These are phyloP conservation scores for Vaccinium corymbosum DNA, from an alignment of 148 eudicot species.

Conservation along the genomic window DNA sequence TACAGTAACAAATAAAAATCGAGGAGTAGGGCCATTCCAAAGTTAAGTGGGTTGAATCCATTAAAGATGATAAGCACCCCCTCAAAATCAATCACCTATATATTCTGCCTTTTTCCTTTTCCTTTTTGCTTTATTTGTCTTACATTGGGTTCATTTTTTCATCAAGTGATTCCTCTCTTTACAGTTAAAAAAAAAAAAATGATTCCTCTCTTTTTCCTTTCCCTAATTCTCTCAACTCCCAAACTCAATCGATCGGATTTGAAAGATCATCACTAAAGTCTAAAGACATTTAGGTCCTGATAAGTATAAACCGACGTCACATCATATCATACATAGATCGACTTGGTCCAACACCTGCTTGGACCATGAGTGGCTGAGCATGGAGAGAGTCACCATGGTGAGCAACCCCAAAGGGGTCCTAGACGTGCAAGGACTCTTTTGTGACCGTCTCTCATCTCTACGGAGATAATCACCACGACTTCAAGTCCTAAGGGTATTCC, in stretches of 20 bases:
- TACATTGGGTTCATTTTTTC: background rate
- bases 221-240: background rate
- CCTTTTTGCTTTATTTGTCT: background rate
- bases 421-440: no score
- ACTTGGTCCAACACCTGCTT: no score
- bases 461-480: no score
- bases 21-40: conserved; percentile 4
- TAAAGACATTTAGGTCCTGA: background rate
- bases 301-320: no score
- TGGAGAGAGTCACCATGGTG: no score
- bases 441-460: no score
- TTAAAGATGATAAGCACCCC: background rate
- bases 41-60: background rate
- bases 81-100: background rate
- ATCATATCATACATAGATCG: no score
- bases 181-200: no score
- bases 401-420: no score
- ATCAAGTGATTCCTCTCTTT: background rate
- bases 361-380: no score
- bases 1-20: background rate
- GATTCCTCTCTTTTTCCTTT: background rate
- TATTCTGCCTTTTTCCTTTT: background rate
- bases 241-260: background rate
- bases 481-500: no score
- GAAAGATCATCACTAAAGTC: background rate